Evolutionary conservation across 805 yeast genomes (phyloP), one percentile per base, ranked within the genome.

Genomic region (Ogataea salicorniae): DNA sequence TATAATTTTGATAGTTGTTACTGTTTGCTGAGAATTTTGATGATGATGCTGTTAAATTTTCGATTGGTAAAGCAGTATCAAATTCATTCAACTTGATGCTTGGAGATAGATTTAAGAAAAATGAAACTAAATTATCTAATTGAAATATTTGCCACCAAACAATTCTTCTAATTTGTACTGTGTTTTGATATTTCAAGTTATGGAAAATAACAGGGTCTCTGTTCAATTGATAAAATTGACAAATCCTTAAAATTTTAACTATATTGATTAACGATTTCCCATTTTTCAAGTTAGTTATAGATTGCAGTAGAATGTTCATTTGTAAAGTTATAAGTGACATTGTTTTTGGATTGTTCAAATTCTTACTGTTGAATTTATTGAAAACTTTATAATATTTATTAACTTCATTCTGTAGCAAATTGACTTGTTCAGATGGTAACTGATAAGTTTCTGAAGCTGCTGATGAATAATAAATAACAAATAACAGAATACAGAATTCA

Each of bases 71-170:
- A 11, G 53, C 52, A 14, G 64, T 58, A 43, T 61, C 65, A 50
- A 61, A 61, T 37, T 59, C 62, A 33, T 46, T 38, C 13, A 58
- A 35, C 38, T 50, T 56, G 15, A 61, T 58, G 3, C 51, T 50
- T 15, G 65, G 61, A 3, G 60, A 45, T 23, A 61, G 42, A 36
- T 56, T 52, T 16, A 59, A 47, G 16, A 55, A 60, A 18, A 51
- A 55, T 3, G 65, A 60, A n/a, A 61, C 56, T 9, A 60, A 34
- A 35, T 52, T 53, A 59, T 81, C 87, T 50, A 81, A 62, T 26
- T 79, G 77, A 51, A 80, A 79, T 7, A 81, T 76, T 36, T 79
- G 81, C 85, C 85, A 81, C 85, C 86, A 81, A n/a, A 81, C 59
- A 45, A 79, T 58, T 58, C 86, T 69, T 60, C 83, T 68, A 42